Percentiles rank a stretch among this genome's conserved stretches.
Conservation (phyloP, 2,329 filamentous ascomycete genomes). For the Diaporthe nobilis region DNA sequence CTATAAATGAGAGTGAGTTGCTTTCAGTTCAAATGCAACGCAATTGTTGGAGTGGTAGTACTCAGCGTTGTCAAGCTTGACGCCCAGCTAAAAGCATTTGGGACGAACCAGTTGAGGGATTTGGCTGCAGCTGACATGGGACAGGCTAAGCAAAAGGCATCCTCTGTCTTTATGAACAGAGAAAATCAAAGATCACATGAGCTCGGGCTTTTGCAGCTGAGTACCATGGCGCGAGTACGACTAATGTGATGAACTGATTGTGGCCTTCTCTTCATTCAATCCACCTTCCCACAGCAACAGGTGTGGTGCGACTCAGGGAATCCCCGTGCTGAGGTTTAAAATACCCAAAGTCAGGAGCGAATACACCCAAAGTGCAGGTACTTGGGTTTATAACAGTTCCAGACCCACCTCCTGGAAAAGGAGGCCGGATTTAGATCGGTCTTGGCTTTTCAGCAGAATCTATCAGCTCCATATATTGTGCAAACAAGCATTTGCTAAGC, state of each 20-base stretch:
- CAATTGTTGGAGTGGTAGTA: too few species aligned
- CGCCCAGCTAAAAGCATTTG: background rate
- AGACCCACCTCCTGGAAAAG: too few species aligned
- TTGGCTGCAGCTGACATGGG: background rate
- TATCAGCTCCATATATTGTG: background rate
- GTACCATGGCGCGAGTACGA: background rate
- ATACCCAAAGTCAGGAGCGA: too few species aligned
- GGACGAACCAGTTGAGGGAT: background rate
- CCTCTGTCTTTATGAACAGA: background rate
- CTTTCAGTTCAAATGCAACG: background rate
- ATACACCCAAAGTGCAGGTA: background rate
- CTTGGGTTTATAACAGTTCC: background rate
- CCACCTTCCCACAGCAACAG: too few species aligned
- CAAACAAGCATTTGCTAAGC: constrained; percentile 31
- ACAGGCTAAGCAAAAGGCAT: background rate
- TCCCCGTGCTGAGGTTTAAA: background rate
- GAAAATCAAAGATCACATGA: background rate
- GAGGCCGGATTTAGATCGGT: background rate
- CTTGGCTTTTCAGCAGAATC: background rate
- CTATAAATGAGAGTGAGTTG: background rate
- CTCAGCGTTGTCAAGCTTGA: too few species aligned
- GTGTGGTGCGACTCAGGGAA: background rate
- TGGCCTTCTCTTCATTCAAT: background rate
- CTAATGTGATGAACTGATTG: background rate
- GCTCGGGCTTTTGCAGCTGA: background rate